phyloP scores from a whole-genome alignment of 2,329 filamentous ascomycete genomes.

The Dactylellina haptotyla region DNA sequence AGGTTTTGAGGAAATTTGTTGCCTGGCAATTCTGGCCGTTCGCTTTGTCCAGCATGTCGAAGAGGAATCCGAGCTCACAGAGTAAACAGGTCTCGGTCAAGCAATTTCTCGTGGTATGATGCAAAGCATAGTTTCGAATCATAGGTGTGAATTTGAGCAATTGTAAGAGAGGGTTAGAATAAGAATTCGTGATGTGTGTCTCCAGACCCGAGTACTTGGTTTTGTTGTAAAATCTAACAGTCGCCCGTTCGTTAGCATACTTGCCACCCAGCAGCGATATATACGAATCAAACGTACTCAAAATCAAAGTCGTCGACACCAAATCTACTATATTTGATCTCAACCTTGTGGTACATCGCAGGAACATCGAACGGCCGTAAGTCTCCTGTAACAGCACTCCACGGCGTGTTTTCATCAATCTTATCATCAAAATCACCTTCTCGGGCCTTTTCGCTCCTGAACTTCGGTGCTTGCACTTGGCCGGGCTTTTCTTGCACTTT shows the following conservation, averaged over 20 bases:
- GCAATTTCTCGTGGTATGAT: constrained; percentile 87
- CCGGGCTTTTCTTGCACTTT: constrained; percentile 71
- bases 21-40: constrained; percentile 94
- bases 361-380: constrained; percentile 72
- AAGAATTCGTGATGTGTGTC: constrained; percentile 96
- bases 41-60: constrained; percentile 98
- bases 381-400: constrained; percentile 72
- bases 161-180: constrained; percentile 90
- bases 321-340: constrained; percentile 99
- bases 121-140: constrained; percentile 84
- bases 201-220: constrained; percentile 91
- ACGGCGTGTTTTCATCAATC: constrained; percentile 70
- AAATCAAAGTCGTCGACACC: constrained; percentile 99
- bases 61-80: constrained; percentile 93
- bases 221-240: constrained; percentile 85
- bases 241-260: constrained; percentile 13
- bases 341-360: constrained; percentile 88
- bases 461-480: constrained; percentile 80
- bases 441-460: constrained; percentile 90
- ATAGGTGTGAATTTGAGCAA: constrained; percentile 90
- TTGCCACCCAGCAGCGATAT: background rate
- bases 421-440: constrained; percentile 62
- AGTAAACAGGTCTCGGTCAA: constrained; percentile 83
- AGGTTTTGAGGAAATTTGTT: constrained; percentile 89
- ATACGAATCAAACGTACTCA: constrained; percentile 68